Evolutionary conservation across 768 basidiomycete species (phyloP).

Genomic region (Tricholoma terreum): DNA sequence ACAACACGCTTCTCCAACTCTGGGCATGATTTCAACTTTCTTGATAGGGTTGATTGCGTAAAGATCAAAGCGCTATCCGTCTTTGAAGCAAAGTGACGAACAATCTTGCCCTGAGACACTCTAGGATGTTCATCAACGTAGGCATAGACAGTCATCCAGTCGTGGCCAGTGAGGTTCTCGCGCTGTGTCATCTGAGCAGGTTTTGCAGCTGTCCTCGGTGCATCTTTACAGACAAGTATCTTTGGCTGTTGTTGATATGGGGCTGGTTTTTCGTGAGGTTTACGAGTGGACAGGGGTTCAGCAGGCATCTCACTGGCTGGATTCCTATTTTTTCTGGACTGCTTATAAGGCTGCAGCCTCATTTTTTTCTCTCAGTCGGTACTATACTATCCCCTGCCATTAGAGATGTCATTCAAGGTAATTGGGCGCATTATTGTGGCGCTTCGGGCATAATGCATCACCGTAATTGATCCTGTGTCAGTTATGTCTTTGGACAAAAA

Average conservation of each 20-base stretch:
- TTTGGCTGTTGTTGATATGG: too few relatives aligned
- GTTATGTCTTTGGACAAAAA: too few relatives aligned
- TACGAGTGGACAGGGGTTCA: too few relatives aligned
- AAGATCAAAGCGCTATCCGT: constrained; percentile 15
- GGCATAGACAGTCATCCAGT: too few relatives aligned
- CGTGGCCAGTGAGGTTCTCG: too few relatives aligned
- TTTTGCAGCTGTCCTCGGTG: too few relatives aligned
- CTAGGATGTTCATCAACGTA: not conserved
- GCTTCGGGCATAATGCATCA: not conserved
- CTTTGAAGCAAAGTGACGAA: constrained; percentile 14
- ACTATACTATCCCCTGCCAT: not conserved
- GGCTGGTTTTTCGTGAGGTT: too few relatives aligned
- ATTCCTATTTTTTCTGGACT: not conserved
- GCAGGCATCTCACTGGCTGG: not conserved
- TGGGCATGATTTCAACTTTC: too few relatives aligned
- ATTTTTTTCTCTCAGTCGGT: not conserved
- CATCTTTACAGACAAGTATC: too few relatives aligned
- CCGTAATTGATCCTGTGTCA: not conserved
- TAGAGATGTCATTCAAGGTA: not conserved
- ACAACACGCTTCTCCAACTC: constrained; percentile 9
- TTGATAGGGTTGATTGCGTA: too few relatives aligned
- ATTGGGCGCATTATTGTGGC: too few relatives aligned
- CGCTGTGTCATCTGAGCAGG: too few relatives aligned
- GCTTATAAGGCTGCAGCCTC: not conserved
- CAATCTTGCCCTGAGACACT: constrained; percentile 18